Base-by-base conservation (phyloP, 768 basidiomycete genomes). In the Trametes gibbosa region DNA sequence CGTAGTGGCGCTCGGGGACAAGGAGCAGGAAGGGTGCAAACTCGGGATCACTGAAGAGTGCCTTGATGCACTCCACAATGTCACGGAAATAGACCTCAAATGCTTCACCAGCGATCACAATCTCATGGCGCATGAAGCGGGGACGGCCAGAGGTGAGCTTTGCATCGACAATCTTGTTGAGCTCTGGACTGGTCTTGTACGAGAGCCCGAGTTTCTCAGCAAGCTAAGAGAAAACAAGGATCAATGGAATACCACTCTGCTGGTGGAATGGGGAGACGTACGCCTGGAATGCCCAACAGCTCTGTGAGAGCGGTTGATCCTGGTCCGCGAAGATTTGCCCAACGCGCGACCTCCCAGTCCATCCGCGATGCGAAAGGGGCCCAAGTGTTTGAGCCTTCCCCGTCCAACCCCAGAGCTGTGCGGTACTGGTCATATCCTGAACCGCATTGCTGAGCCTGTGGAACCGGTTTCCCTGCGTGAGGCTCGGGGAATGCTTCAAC, bases 281-380 rank as follows among this genome's bases (percentile, higher is more conserved):
- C 75, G 14, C 72, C 75, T 1, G 73, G 63, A 54, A 80, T 79
- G 1, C 37, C 53, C 12, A 80, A 60, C 1, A 79, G 54, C 1
- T 79, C 75, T 0, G 71, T 60, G 17, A 79, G 64, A 2, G 77
- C 77, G 0, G 73, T 75, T 0, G 76, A 74, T 5, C 74, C 65
- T 0, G 70, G 61, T 0, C 74, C 74, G 0, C 66, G 64, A 0
- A 74, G 57, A 55, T 77, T 78, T 2, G 73, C 75, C 76, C 77
- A 77, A 16, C 60, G 49, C 2, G 72, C 76, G 23, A 78, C 25
- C 56, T 76, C 74, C 75, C 74, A 79, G 41, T 77, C 75, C 0
- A 75, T 32, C 40, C 70, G 2, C 4, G 23, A 45, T 1, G 12
- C 23, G 23, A 45, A 45, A 2, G 43, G 43, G 8, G 43, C 43